phyloP scores from a whole-genome alignment of 192 early-diverging fungal genomes.

The Chytriomyces hyalinus region DNA sequence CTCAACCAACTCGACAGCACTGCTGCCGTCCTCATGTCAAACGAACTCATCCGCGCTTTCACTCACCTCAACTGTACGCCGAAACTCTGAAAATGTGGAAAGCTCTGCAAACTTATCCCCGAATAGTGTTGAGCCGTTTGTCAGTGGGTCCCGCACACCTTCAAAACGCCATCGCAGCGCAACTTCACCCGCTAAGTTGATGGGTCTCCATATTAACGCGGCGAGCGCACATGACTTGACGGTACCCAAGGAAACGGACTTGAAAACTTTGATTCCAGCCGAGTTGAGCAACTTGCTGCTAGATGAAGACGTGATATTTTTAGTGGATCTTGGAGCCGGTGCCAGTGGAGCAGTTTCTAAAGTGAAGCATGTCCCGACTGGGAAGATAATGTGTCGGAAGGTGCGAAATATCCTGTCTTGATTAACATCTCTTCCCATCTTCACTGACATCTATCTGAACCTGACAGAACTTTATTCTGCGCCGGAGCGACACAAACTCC shows the following conservation, averaged over 20 bases:
- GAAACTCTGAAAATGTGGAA: too few species aligned
- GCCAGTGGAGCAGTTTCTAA: neutral
- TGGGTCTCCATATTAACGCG: neutral
- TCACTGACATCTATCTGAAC: neutral
- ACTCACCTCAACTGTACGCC: too few species aligned
- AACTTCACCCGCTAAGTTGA: neutral
- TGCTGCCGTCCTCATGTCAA: too few species aligned
- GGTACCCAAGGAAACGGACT: neutral
- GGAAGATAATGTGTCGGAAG: constrained; percentile 57
- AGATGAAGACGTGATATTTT: neutral
- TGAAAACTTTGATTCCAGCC: neutral
- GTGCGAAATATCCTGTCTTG: constrained; percentile 1
- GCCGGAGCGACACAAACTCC: neutral
- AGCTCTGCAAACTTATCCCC: too few species aligned
- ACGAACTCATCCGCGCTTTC: too few species aligned
- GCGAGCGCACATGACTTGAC: neutral
- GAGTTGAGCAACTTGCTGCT: neutral
- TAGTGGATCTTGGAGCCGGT: neutral
- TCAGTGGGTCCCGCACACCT: too few species aligned
- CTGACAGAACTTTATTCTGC: constrained; percentile 1
- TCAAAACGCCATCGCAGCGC: neutral
- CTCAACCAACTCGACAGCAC: too few species aligned
- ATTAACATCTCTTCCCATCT: neutral
- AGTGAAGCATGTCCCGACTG: neutral
- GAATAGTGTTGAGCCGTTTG: too few species aligned